Evolutionary conservation across 768 basidiomycete species (phyloP), one percentile per base, ranked within the genome.

Genomic region (Tricholoma furcatifolium): DNA sequence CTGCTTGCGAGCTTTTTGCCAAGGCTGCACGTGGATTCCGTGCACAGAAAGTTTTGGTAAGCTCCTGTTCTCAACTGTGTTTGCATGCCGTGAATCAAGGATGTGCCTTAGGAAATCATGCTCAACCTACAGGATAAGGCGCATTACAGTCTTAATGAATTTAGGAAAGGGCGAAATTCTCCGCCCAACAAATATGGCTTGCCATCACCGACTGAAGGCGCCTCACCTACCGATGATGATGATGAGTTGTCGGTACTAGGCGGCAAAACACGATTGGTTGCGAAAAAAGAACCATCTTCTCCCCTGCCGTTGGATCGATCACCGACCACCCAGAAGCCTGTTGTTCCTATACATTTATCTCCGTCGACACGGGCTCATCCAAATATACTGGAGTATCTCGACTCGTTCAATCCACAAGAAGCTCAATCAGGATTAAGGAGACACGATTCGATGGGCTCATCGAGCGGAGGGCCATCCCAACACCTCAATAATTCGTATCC

Each of bases 1-100:
- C 87, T 0, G 87, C 87, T 6, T 88, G 85, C 58, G 83, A 87
- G 51, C 74, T 88, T 27, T 88, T 88, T 60, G 74, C 82, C n/a
- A 85, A 84, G 63, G 80, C 84, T 17, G 85, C 86, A 9, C 74
- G 70, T 17, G 82, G 81, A 17, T 88, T 88, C 66, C 76, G 77
- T 51, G 86, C 86, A 0, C 74, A 75, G 47, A 77, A 84, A 58
- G 86, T 88, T 47, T 66, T 87, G 70, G 86, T 87, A 63, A 66
- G 76, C 62, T 23, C 21, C 39, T 18, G 24, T 3, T n/a, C 21
- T 10, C 14, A 5, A 10, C 30, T 7, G 27, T 17, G 8, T 9
- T 15, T 53, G 47, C n/a, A 30, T 30, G 18, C 48, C 17, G 32
- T 10, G 20, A 17, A 18, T 18, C 49, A n/a, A 44, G 15, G 31